Conservation (phyloP, 495 filamentous ascomycete genomes). For the Platismatia glauca region DNA sequence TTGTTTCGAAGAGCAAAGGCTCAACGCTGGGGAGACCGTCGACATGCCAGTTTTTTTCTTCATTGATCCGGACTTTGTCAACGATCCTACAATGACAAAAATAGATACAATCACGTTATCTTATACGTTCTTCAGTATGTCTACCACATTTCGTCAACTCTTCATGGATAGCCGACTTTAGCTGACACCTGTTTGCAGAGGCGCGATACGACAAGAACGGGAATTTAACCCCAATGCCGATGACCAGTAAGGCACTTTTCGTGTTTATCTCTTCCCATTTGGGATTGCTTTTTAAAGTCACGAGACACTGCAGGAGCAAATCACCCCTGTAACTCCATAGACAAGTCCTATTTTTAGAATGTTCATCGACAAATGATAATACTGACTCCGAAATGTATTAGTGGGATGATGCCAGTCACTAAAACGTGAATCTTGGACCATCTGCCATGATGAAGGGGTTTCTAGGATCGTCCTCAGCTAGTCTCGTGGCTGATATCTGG, state of each 20-base stretch:
- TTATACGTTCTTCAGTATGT: constrained; percentile 98
- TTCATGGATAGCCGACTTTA: constrained; percentile 15
- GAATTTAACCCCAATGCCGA: constrained; percentile 25
- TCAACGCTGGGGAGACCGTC: constrained; percentile 92
- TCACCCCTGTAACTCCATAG: not conserved
- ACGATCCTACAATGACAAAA: constrained; percentile 83
- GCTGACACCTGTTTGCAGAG: constrained; percentile 44
- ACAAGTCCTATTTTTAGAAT: not conserved
- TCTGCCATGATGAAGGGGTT: not conserved
- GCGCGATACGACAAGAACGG: constrained; percentile 83
- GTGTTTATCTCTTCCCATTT: not conserved
- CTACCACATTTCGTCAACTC: not conserved
- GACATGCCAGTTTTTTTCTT: constrained; percentile 99
- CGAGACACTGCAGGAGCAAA: not conserved
- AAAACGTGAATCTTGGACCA: not conserved
- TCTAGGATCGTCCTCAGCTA: not conserved
- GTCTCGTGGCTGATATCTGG: not conserved
- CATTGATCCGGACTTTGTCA: constrained; percentile 89
- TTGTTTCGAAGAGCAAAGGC: constrained; percentile 93
- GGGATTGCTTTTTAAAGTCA: not conserved
- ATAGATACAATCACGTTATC: constrained; percentile 91
- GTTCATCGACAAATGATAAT: too few relatives aligned
- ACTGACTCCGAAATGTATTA: not conserved
- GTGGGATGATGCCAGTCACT: not conserved
- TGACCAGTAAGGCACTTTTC: constrained; percentile 7